Evolutionary conservation across 75 land plant genomes (phyloP), one percentile per base, ranked within the genome.

Genomic region (Pinus albicaulis): DNA sequence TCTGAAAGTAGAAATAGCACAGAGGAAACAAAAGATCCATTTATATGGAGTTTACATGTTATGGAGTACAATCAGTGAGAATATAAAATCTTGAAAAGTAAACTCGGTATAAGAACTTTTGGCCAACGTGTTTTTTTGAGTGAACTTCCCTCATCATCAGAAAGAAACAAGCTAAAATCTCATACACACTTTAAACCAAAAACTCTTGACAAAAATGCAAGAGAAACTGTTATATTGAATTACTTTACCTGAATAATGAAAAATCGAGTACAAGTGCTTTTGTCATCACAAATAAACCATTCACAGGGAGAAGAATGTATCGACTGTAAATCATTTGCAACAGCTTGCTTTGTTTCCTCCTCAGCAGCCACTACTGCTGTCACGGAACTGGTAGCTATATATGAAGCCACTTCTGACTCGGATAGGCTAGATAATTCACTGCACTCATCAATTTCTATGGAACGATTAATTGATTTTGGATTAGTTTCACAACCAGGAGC

Each of bases 281-380:
- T 82, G 62, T 94, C 93, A 55, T 97, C 99, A 58, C 98, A 94
- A 19, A 88, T 76, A 61, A 81, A 97, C 99, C 99, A 97, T 60
- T 92, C 99, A 77, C 99, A 95, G 5, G 98, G 93, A 25, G 93
- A 87, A 36, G 90, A 81, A 57, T 59, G 74, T 16, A 72, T 68
- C 26, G 93, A 90, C 60, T 83, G 90, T 77, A 91, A 76, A 60
- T 86, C 86, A 70, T 90, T 84, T 11, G 89, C 89, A 57, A 90
- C 89, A 34, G 92, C 89, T 68, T 88, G 81, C 75, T 94, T 92
- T 55, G 83, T 86, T 75, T 91, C 94, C 78, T 93, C 92, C 77
- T 92, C 84, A 64, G 88, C 97, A 55, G 91, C 89, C 72, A 92
- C 91, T 44, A 86, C 86, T 5, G 92, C 86, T 23, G 98, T 89